These are phyloP conservation scores for Pythium graminicola DNA, from an alignment of 352 stramenopile species.

Conservation along the genomic window DNA sequence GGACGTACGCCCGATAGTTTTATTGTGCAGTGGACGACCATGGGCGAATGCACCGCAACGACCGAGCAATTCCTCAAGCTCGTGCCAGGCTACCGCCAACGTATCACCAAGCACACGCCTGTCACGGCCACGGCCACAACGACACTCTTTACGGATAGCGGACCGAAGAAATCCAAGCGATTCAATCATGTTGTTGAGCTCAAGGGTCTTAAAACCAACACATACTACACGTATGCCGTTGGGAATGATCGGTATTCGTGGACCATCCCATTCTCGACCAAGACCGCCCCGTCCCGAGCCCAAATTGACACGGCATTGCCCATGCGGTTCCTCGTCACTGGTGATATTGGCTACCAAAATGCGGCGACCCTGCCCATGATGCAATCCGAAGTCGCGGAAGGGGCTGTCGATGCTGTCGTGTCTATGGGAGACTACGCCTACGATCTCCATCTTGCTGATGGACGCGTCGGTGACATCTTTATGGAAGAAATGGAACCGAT, in stretches of 20 bases:
- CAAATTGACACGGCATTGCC: slow-evolving; percentile 30
- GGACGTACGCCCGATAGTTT: slow-evolving; percentile 49
- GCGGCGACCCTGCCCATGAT: slow-evolving; percentile 84
- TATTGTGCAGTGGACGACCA: slow-evolving; percentile 74
- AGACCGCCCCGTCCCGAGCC: slow-evolving; percentile 43
- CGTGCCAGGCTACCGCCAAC: slow-evolving; percentile 45
- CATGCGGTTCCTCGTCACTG: slow-evolving; percentile 71
- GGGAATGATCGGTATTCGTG: slow-evolving; percentile 71
- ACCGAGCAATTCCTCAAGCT: slow-evolving; percentile 47
- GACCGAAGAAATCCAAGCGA: slow-evolving; percentile 45
- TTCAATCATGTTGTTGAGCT: slow-evolving; percentile 67
- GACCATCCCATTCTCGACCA: slow-evolving; percentile 74
- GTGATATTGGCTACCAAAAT: slow-evolving; percentile 88
- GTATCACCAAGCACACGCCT: slow-evolving; percentile 35
- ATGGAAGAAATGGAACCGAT: slow-evolving; percentile 88
- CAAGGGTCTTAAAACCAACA: slow-evolving; percentile 50
- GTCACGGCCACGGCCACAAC: slow-evolving; percentile 40
- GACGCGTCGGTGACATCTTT: slow-evolving; percentile 83
- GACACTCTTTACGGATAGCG: slow-evolving; percentile 63
- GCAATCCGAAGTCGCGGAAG: slow-evolving; percentile 76
- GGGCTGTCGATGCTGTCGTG: slow-evolving; percentile 68
- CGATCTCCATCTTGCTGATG: slow-evolving; percentile 74
- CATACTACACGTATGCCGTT: slow-evolving; percentile 79
- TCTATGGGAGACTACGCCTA: slow-evolving; percentile 89
- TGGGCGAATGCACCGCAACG: slow-evolving; percentile 38